A percentile compares a stretch with the other conserved stretches of the same genome.
These are phyloP conservation scores for Pseudocohnilembus persalinus DNA, from an alignment of 169 alveolate species.

Conservation along the genomic window DNA sequence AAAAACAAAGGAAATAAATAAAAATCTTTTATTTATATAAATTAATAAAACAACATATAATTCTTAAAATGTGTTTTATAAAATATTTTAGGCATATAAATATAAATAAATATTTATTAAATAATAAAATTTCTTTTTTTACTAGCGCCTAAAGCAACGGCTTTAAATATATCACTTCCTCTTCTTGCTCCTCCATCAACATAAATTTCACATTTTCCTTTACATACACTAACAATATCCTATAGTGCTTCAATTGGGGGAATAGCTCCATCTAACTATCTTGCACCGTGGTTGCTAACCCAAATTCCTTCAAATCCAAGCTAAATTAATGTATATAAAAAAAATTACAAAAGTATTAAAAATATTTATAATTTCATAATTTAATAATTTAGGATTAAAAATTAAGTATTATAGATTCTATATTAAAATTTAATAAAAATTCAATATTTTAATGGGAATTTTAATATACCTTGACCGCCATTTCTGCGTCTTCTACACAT, in stretches of 20 bases:
- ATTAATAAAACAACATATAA: too few relatives aligned
- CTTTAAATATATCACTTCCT: conserved; percentile 73
- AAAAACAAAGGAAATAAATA: too few relatives aligned
- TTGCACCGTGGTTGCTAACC: conserved; percentile 60
- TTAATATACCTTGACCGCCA: conserved; percentile 26
- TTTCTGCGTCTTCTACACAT: conserved; percentile 38
- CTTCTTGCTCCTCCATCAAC: conserved; percentile 81
- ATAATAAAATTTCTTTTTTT: too few relatives aligned
- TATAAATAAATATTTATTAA: too few relatives aligned
- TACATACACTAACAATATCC: conserved; percentile 22
- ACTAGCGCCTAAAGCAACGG: conserved; percentile 73
- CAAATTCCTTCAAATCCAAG: conserved; percentile 35
- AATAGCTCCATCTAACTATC: conserved; percentile 52
- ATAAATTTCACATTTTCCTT: conserved; percentile 47
- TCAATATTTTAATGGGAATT: too few relatives aligned
- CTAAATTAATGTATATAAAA: not conserved
- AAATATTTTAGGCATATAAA: too few relatives aligned
- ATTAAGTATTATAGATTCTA: too few relatives aligned
- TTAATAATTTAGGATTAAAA: too few relatives aligned
- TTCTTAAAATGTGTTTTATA: too few relatives aligned
- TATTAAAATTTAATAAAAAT: too few relatives aligned
- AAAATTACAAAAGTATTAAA: not conserved
- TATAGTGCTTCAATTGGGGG: conserved; percentile 42
- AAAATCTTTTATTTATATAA: too few relatives aligned
- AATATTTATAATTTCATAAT: too few relatives aligned